Conservation (phyloP, 2,329 filamentous ascomycete genomes). For the Fusarium brachygibbosum region DNA sequence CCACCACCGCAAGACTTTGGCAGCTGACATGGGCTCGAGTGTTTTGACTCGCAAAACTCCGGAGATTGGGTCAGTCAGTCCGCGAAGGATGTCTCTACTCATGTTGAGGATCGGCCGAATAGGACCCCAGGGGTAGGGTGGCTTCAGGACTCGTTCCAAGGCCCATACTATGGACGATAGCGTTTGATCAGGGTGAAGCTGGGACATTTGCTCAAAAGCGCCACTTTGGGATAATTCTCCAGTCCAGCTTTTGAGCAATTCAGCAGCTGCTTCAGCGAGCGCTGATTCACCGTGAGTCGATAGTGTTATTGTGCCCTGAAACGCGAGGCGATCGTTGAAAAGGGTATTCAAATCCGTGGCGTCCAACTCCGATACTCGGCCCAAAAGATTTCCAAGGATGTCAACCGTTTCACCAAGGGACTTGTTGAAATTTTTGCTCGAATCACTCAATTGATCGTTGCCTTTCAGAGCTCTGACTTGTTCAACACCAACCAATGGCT, state of each 20-base stretch:
- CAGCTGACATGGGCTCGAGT: slow-evolving; percentile 72
- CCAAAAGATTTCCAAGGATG: slow-evolving; percentile 80
- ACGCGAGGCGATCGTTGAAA: slow-evolving; percentile 75
- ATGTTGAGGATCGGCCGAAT: slow-evolving; percentile 70
- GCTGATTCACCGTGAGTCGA: slow-evolving; percentile 85
- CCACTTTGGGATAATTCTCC: slow-evolving; percentile 67
- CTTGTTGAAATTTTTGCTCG: slow-evolving; percentile 78
- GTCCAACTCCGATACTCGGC: slow-evolving; percentile 82
- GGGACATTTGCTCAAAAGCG: slow-evolving; percentile 57
- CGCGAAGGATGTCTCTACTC: slow-evolving; percentile 68
- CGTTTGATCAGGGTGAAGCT: slow-evolving; percentile 57
- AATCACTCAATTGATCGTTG: slow-evolving; percentile 55
- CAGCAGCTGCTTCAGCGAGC: slow-evolving; percentile 83
- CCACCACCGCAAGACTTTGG: slow-evolving; percentile 84
- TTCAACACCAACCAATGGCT: slow-evolving; percentile 80
- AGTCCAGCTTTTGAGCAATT: slow-evolving; percentile 86
- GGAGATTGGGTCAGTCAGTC: slow-evolving; percentile 67
- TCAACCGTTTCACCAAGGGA: slow-evolving; percentile 69
- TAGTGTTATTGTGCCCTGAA: slow-evolving; percentile 80
- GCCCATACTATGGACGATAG: slow-evolving; percentile 60
- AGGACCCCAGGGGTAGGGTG: slow-evolving; percentile 66
- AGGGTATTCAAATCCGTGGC: slow-evolving; percentile 76
- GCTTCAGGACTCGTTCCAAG: slow-evolving; percentile 54
- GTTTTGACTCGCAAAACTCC: slow-evolving; percentile 68
- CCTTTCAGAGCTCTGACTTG: slow-evolving; percentile 72